Evolutionary conservation across 805 yeast genomes (phyloP), one percentile per base, ranked within the genome.

Genomic region (Candida loeiensis): DNA sequence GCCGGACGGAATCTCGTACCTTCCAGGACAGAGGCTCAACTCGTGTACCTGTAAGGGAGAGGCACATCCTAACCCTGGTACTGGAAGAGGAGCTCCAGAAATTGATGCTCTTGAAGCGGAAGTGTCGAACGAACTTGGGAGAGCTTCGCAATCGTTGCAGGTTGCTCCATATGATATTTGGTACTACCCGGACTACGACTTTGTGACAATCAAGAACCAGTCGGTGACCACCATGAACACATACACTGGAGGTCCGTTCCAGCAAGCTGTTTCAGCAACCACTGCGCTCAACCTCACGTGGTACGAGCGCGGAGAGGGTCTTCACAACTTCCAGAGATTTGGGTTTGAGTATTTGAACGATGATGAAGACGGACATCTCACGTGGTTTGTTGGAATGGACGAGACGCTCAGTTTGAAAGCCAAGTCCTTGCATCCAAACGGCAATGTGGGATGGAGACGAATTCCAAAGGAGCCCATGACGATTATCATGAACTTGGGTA

Each of bases 161-260:
- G 57, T 66, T n/a, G 72, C 73, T 4, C 72, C 74, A 8, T 62
- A 65, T 48, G 74, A 69, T 41, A 55, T 66, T 18, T 66, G 73
- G 72, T 65, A 63, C 53, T 49, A 58, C 41, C 72, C 73, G 3
- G 71, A 66, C 41, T 66, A 66, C 45, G 54, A 58, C 34, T 65
- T 55, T 34, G 48, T 67, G 40, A 40, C 48, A 18, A 59, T 68
- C 26, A 39, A 51, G 24, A 50, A 64, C 43, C 14, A 30, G 18
- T 51, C 55, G 16, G 44, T 58, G 11, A 66, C 72, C 6, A 48
- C 59, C 15, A 60, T 66, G 64, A 66, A 66, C 51, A 43, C 62
- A 4, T 61, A 64, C 36, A 57, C 62, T 3, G 73, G 73, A 9
- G 64, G 68, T 2, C 63, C 65, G 4, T 52, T 52, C 37, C 72